These are phyloP conservation scores for Coniochaeta sp. DNA, from an alignment of 2,329 filamentous ascomycete species.

Conservation along the genomic window DNA sequence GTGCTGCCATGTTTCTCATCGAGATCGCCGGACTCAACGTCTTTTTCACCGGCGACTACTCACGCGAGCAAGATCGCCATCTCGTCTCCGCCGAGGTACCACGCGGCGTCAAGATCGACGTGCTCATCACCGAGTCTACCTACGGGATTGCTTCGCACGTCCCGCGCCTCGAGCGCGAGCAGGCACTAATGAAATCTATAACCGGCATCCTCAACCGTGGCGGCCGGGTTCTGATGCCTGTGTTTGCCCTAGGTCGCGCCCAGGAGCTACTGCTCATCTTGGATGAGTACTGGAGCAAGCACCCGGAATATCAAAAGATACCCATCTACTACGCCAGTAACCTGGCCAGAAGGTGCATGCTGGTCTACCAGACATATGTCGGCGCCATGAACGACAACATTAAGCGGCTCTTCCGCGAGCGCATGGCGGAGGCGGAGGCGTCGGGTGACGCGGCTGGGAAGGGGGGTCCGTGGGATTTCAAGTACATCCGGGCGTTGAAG, in stretches of 20 bases:
- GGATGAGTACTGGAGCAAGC: constrained; percentile 93
- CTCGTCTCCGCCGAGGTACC: constrained; percentile 90
- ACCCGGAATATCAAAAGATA: constrained; percentile 78
- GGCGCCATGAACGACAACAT: constrained; percentile 99
- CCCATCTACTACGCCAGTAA: constrained; percentile 98
- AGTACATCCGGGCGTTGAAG: constrained; percentile 85
- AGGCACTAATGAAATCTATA: constrained; percentile 90
- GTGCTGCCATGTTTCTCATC: constrained; percentile 96
- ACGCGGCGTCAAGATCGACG: constrained; percentile 82
- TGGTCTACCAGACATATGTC: constrained; percentile 97
- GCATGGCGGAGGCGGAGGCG: constrained; percentile 84
- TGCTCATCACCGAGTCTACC: constrained; percentile 94
- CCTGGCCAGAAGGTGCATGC: constrained; percentile 92
- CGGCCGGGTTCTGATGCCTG: constrained; percentile 86
- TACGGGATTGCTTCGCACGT: constrained; percentile 94
- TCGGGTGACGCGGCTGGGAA: constrained; percentile 67
- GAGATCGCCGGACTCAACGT: constrained; percentile 96
- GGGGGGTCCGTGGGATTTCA: constrained; percentile 94
- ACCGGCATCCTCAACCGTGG: constrained; percentile 86
- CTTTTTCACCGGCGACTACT: constrained; percentile 97
- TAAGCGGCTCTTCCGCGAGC: constrained; percentile 86
- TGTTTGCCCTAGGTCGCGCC: constrained; percentile 88
- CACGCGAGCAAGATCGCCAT: constrained; percentile 89
- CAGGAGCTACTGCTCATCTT: constrained; percentile 92
- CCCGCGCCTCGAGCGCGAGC: constrained; percentile 83